Percentiles rank a stretch among this genome's conserved stretches.
Evolutionary conservation across 805 yeast genomes (phyloP).

Genomic region (Candida corydali): DNA sequence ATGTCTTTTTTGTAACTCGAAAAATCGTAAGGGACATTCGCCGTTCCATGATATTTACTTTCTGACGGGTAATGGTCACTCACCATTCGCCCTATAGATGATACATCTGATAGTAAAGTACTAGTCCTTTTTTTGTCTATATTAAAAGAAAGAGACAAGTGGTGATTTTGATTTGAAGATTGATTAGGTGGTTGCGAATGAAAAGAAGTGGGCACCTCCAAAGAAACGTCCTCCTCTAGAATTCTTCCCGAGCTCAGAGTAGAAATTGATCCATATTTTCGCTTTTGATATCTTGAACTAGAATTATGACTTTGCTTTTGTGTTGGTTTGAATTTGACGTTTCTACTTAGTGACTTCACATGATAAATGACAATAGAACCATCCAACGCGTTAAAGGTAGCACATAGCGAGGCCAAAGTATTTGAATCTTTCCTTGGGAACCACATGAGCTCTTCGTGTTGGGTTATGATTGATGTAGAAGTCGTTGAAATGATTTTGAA

Average conservation of each 20-base stretch:
- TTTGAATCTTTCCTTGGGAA: slow-evolving; percentile 43
- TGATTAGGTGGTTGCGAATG: slow-evolving; percentile 5
- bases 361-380: slow-evolving; percentile 51
- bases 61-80: slow-evolving; percentile 28
- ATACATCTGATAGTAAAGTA: slow-evolving; percentile 35
- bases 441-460: slow-evolving; percentile 51
- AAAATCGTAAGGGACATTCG: slow-evolving; percentile 19
- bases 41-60: slow-evolving; percentile 14
- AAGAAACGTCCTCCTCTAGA: slow-evolving; percentile 34
- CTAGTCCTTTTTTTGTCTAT: slow-evolving; percentile 44
- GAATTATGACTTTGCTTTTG: neutral
- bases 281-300: slow-evolving; percentile 13
- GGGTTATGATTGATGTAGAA: slow-evolving; percentile 60
- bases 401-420: slow-evolving; percentile 41
- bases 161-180: slow-evolving; percentile 14
- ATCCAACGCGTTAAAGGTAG: slow-evolving; percentile 50
- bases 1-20: slow-evolving; percentile 56
- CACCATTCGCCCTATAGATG: slow-evolving; percentile 45
- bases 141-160: slow-evolving; percentile 22
- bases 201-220: slow-evolving; percentile 5
- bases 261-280: slow-evolving; percentile 25
- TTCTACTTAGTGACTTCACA: slow-evolving; percentile 35
- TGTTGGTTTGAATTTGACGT: slow-evolving; percentile 5
- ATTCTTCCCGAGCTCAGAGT: slow-evolving; percentile 43
- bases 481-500: slow-evolving; percentile 69